Evolutionary conservation across 106 monocot species (phyloP).

Genomic region (Dendrobium nobile): DNA sequence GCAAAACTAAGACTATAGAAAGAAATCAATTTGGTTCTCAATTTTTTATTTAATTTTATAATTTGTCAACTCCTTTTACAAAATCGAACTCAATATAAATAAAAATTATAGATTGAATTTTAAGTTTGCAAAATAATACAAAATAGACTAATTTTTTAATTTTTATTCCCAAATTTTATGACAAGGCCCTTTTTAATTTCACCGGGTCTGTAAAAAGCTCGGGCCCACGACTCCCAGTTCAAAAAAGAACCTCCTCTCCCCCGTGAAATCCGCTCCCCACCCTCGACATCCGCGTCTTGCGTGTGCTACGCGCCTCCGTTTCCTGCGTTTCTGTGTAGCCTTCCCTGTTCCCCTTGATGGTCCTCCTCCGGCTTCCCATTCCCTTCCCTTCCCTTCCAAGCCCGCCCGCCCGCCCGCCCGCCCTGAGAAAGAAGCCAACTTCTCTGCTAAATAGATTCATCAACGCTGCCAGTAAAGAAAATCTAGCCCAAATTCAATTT

Average conservation of each 20-base stretch:
- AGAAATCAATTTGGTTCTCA: too few species aligned
- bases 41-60: too few species aligned
- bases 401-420: neutral
- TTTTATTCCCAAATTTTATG: too few species aligned
- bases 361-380: neutral
- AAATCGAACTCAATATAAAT: too few species aligned
- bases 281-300: neutral
- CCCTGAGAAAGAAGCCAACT: neutral
- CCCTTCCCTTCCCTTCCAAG: neutral
- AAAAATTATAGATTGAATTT: too few species aligned
- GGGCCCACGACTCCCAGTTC: neutral
- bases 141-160: too few species aligned
- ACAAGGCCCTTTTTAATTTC: too few species aligned
- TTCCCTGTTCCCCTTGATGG: neutral
- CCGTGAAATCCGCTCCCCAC: neutral
- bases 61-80: too few species aligned
- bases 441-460: neutral
- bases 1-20: too few species aligned
- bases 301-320: neutral
- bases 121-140: too few species aligned
- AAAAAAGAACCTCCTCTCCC: constrained; percentile 2
- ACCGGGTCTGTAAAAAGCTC: neutral
- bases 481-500: too few species aligned
- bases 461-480: too few species aligned
- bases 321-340: neutral